These are phyloP conservation scores for Termitomyces sp. DNA, from an alignment of 768 basidiomycete genomes.

Conservation along the genomic window DNA sequence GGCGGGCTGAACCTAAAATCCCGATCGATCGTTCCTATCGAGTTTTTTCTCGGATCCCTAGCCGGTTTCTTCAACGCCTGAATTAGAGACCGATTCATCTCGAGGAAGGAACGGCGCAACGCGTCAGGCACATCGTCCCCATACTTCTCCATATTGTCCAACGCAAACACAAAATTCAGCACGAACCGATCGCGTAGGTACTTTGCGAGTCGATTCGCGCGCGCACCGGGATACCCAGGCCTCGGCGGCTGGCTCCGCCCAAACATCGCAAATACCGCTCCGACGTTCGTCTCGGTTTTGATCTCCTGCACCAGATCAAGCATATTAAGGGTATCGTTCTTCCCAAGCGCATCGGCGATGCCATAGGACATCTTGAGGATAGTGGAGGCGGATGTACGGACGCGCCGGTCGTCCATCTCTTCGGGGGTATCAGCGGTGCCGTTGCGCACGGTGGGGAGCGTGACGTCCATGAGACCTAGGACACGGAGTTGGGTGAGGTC, in stretches of 20 bases:
- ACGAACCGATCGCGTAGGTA: slow-evolving; percentile 84
- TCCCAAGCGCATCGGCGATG: slow-evolving; percentile 89
- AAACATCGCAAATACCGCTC: slow-evolving; percentile 96
- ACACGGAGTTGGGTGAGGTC: slow-evolving; percentile 82
- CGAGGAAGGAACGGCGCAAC: slow-evolving; percentile 83
- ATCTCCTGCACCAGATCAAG: slow-evolving; percentile 93
- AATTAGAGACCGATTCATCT: slow-evolving; percentile 75
- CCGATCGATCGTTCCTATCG: slow-evolving; percentile 52
- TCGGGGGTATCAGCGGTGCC: slow-evolving; percentile 65
- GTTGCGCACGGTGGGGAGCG: slow-evolving; percentile 59
- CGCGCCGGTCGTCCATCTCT: slow-evolving; percentile 84
- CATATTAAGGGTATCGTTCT: slow-evolving; percentile 78
- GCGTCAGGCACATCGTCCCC: slow-evolving; percentile 69
- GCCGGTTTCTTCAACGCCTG: slow-evolving; percentile 8
- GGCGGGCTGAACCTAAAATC: slow-evolving; percentile 27
- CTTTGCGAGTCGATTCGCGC: slow-evolving; percentile 72
- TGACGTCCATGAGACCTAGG: slow-evolving; percentile 97
- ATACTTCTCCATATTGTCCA: slow-evolving; percentile 38
- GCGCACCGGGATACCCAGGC: slow-evolving; percentile 40
- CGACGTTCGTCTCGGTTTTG: slow-evolving; percentile 56
- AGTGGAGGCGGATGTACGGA: slow-evolving; percentile 86
- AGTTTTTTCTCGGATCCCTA: slow-evolving; percentile 60
- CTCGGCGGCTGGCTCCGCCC: slow-evolving; percentile 62
- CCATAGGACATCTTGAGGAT: slow-evolving; percentile 94
- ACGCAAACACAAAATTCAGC: slow-evolving; percentile 53